A percentile compares a stretch with the other conserved stretches of the same genome.
Evolutionary conservation across 2,329 filamentous ascomycete species (phyloP).

Genomic region (Cercospora brassicicola): DNA sequence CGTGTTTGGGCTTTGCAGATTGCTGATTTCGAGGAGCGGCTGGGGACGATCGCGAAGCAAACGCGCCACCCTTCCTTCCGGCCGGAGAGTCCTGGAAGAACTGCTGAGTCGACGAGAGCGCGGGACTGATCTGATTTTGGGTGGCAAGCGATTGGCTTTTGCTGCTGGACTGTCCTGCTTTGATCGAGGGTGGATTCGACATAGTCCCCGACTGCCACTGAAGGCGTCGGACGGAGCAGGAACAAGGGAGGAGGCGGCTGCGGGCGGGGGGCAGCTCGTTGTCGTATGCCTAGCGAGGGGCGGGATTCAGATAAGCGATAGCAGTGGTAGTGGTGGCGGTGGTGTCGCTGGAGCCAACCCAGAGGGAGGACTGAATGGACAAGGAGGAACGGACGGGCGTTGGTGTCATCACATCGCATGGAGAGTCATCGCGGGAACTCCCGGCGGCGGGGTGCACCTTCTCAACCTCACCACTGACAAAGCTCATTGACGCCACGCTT

Average conservation of each 20-base stretch:
- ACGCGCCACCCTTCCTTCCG: conserved; percentile 33
- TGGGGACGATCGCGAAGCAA: conserved; percentile 16
- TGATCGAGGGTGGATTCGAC: conserved; percentile 46
- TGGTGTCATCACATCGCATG: conserved; percentile 8
- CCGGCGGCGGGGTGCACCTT: not conserved
- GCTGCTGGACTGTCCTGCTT: conserved; percentile 42
- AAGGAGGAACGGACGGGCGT: conserved; percentile 7
- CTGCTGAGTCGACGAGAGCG: conserved; percentile 46
- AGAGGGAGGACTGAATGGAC: conserved; percentile 16
- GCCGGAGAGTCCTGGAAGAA: conserved; percentile 48
- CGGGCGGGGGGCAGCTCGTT: not conserved
- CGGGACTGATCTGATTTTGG: conserved; percentile 43
- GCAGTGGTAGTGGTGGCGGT: conserved; percentile 16
- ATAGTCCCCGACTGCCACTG: conserved; percentile 36
- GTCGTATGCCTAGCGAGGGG: conserved; percentile 15
- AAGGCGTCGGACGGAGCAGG: conserved; percentile 25
- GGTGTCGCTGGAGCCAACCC: conserved; percentile 15
- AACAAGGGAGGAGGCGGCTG: conserved; percentile 6
- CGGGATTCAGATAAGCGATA: conserved; percentile 8
- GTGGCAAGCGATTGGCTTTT: conserved; percentile 40
- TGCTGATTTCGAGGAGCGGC: conserved; percentile 71
- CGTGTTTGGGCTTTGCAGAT: conserved; percentile 76
- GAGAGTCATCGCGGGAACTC: conserved; percentile 5
- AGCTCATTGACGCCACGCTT: not conserved
- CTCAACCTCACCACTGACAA: conserved; percentile 1